Evolutionary conservation across 495 filamentous ascomycete species (phyloP), one percentile per base, ranked within the genome.

Genomic region (Neurospora terricola): DNA sequence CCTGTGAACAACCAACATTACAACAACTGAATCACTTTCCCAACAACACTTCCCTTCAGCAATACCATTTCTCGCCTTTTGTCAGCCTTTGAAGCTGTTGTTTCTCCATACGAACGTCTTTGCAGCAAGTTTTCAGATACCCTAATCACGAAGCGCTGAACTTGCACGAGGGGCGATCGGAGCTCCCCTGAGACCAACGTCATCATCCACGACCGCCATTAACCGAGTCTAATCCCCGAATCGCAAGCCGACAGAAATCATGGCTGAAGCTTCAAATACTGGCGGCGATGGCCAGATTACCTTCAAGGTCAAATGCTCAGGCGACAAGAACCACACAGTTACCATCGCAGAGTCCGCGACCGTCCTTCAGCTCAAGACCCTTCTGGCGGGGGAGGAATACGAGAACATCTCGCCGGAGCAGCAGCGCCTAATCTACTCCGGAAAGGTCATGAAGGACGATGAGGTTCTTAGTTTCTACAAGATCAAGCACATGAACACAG

Each of bases 361-460:
- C 8, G 92, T 98, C 36, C 85, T 89, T 21, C 93, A 97, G 69
- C 88, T 99, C 73, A 99, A 99, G 85, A 86, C 87, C 62, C 97
- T 94, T 85, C 90, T 99, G 36, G 87, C 93, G 5, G 89, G 88
- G 39, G 79, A 87, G 66, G 92, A 97, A 71, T 94, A 91, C 81
- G 93, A 95, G 77, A 89, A 95, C 78, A 88, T 97, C 69, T 90
- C 95, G 1, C 86, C 90, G 37, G 96, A 95, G 75, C 88, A 92
- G 69, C 94, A 97, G 81, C 93, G 96, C 62, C 86, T 99, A 75
- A 99, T 99, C 81, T 98, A 98, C 83, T 98, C 95, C 8, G 96
- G 96, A 37, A 90, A 94, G 73, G 94, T 99, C 27, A 87, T 99
- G 82, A 99, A 98, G 83, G 93, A 99, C 79, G 88, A 89, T 48